These are phyloP conservation scores for Tulasnella sp. DNA, from an alignment of 768 basidiomycete genomes.

Conservation along the genomic window DNA sequence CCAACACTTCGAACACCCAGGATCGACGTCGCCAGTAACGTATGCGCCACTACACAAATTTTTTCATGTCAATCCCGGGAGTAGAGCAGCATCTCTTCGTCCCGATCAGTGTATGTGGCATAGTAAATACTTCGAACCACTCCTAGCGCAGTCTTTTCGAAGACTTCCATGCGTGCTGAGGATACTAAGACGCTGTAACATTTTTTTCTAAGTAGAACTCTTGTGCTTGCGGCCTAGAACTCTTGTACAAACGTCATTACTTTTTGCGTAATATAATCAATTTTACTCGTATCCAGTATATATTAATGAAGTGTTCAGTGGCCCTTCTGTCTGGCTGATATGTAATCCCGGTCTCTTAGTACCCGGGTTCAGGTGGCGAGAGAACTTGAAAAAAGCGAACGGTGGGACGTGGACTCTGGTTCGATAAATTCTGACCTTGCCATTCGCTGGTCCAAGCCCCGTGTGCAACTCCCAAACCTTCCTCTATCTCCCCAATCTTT, in stretches of 20 bases:
- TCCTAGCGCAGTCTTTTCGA: conserved; percentile 13
- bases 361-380: neutral
- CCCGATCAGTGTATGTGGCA: conserved; percentile 21
- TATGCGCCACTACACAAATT: neutral
- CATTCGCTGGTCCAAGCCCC: neutral
- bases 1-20: neutral
- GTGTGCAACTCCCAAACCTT: neutral
- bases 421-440: conserved; percentile 16
- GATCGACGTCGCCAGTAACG: neutral
- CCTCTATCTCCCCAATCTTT: conserved; percentile 1
- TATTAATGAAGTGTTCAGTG: neutral
- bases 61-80: conserved; percentile 21
- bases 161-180: neutral
- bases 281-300: neutral
- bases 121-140: conserved; percentile 19
- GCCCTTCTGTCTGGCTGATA: neutral
- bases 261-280: neutral
- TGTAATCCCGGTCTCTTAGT: neutral
- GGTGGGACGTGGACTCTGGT: conserved; percentile 15
- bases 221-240: neutral
- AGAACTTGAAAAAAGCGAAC: neutral
- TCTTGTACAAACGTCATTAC: neutral
- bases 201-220: neutral
- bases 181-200: conserved; percentile 10
- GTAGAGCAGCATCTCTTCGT: conserved; percentile 3